Percentiles rank a stretch among this genome's conserved stretches.
These are phyloP conservation scores for Ascochyta viciae-villosae DNA, from an alignment of 2,329 filamentous ascomycete species.

Conservation along the genomic window DNA sequence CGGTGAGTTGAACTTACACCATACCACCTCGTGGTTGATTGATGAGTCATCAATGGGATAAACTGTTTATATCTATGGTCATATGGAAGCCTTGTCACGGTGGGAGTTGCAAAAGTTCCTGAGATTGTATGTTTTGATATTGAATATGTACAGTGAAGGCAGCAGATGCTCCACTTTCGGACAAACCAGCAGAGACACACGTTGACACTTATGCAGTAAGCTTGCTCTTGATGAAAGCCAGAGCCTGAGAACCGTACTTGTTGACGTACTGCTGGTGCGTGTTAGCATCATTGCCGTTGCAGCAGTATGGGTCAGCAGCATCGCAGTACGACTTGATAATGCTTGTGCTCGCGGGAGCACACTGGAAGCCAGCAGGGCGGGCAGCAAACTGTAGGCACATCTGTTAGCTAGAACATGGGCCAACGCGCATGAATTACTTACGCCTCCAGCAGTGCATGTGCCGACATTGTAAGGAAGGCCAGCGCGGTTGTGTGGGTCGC, in stretches of 20 bases:
- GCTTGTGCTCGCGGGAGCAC: slow-evolving; percentile 57
- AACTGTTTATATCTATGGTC: no score
- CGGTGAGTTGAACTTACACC: slow-evolving; percentile 24
- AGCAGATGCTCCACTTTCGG: background rate
- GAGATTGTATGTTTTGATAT: background rate
- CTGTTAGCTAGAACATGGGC: slow-evolving; percentile 1
- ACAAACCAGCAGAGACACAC: background rate
- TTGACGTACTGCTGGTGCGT: slow-evolving; percentile 68
- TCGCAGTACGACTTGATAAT: slow-evolving; percentile 73
- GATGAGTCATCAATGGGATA: slow-evolving; percentile 13
- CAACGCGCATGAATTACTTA: slow-evolving; percentile 50
- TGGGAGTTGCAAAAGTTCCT: background rate
- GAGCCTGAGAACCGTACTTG: slow-evolving; percentile 66
- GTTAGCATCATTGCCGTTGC: slow-evolving; percentile 66
- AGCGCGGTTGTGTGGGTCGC: slow-evolving; percentile 64
- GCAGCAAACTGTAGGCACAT: slow-evolving; percentile 62
- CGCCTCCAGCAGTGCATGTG: slow-evolving; percentile 64
- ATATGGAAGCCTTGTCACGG: background rate
- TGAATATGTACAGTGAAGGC: slow-evolving; percentile 14
- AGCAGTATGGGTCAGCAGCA: slow-evolving; percentile 69
- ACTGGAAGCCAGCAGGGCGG: slow-evolving; percentile 64
- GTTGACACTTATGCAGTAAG: slow-evolving; percentile 44
- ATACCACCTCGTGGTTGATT: slow-evolving; percentile 39
- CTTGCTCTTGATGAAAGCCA: slow-evolving; percentile 66
- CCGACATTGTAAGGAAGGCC: slow-evolving; percentile 68